phyloP scores from a whole-genome alignment of 2,329 filamentous ascomycete genomes.

The Hypoxylon rubiginosum region DNA sequence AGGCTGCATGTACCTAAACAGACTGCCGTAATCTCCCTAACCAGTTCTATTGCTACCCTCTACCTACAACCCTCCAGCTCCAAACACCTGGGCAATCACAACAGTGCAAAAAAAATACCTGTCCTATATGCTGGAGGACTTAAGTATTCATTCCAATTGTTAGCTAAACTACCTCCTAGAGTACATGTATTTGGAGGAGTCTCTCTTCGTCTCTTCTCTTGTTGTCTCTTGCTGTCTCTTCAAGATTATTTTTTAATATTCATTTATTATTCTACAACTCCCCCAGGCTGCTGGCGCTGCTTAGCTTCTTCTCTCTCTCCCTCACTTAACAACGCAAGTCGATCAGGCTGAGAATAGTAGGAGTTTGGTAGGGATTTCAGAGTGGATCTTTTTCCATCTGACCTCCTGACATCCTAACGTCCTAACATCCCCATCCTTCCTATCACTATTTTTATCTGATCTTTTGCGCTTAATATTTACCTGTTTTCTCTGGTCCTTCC shows the following conservation, averaged over 20 bases:
- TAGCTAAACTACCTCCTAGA: not conserved
- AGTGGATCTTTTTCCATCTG: slow-evolving; percentile 37
- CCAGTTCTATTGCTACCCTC: not conserved
- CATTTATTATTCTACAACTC: not conserved
- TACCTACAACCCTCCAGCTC: not conserved
- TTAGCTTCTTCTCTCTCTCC: not conserved
- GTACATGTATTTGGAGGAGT: too few relatives aligned
- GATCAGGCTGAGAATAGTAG: slow-evolving; percentile 31
- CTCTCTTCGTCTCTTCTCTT: not conserved
- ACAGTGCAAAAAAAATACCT: not conserved
- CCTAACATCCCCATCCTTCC: slow-evolving; percentile 30
- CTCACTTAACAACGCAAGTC: not conserved
- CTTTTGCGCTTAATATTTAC: slow-evolving; percentile 36
- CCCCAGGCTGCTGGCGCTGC: not conserved
- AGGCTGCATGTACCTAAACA: slow-evolving; percentile 1
- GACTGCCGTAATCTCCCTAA: slow-evolving; percentile 2
- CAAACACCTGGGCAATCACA: not conserved
- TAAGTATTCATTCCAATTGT: not conserved
- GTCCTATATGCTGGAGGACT: not conserved
- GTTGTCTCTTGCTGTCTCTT: too few relatives aligned
- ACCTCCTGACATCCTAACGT: slow-evolving; percentile 35
- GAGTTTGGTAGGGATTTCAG: slow-evolving; percentile 27
- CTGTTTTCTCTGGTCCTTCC: slow-evolving; percentile 29
- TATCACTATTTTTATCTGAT: slow-evolving; percentile 39
- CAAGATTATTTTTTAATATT: not conserved